These are phyloP conservation scores for Leptodontidium sp. DNA, from an alignment of 2,329 filamentous ascomycete genomes.

Conservation along the genomic window DNA sequence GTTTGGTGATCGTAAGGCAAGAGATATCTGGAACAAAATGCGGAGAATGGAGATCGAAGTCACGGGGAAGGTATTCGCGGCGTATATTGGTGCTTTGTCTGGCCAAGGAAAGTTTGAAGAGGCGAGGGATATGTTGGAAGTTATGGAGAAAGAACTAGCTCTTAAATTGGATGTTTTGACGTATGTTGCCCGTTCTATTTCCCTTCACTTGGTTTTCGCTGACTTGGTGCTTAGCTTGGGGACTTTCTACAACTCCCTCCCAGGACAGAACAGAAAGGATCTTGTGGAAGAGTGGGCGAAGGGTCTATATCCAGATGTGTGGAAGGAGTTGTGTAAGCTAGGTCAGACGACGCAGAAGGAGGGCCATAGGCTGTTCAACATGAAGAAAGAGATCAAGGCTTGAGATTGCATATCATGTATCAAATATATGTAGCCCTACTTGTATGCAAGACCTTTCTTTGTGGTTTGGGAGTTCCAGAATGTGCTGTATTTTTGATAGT, in stretches of 20 bases:
- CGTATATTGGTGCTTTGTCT: conserved; percentile 80
- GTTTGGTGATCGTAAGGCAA: conserved; percentile 65
- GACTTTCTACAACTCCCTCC: conserved; percentile 77
- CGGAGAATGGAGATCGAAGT: conserved; percentile 80
- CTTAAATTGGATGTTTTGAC: conserved; percentile 72
- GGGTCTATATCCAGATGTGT: conserved; percentile 71
- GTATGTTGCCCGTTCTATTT: conserved; percentile 60
- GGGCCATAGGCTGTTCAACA: conserved; percentile 42
- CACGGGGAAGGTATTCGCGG: conserved; percentile 74
- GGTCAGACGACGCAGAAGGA: conserved; percentile 42
- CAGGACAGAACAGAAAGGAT: conserved; percentile 69
- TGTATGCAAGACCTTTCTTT: neutral
- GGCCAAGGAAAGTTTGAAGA: conserved; percentile 76
- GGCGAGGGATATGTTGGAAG: conserved; percentile 69
- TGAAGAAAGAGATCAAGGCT: conserved; percentile 40
- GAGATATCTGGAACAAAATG: conserved; percentile 75
- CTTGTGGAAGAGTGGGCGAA: conserved; percentile 79
- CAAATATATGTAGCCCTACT: neutral
- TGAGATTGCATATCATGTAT: conserved; percentile 30
- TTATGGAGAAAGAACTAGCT: conserved; percentile 72
- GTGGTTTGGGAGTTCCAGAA: neutral
- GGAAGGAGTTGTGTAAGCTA: conserved; percentile 64
- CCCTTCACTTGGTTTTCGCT: conserved; percentile 4
- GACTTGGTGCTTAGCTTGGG: conserved; percentile 65
- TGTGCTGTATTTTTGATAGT: neutral